Evolutionary conservation across 208 protist genomes (phyloP), one percentile per base, ranked within the genome.

Genomic region (Trichomonas vaginalis): DNA sequence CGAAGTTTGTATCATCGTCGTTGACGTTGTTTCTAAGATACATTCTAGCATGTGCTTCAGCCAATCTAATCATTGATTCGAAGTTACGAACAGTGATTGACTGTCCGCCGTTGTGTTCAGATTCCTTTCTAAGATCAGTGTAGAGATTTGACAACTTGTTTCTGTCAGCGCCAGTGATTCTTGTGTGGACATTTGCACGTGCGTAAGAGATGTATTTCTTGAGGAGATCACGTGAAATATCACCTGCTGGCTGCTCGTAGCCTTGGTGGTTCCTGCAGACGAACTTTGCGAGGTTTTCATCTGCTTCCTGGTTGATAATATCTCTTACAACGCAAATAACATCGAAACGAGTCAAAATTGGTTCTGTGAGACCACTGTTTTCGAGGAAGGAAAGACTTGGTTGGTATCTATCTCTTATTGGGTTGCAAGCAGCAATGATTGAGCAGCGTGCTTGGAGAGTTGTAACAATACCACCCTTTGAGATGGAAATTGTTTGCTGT

Each of bases 381-480:
- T 99, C 97, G 23, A 98, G 96, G 86, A 99, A 99, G 46, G 96
- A 95, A n/a, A 97, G 40, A 17, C 96, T 95, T 4, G 96, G 97
- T 96, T 99, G 98, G 97, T 99, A 99, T 80, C 98, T 98, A 37
- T 99, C 99, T 14, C 97, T 97, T 61, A 99, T 98, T 17, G 99
- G 99, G 96, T 99, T 99, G 35, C 99, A 99, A 4, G 99, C 99
- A 2, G 99, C 99, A 90, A 99, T 98, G 80, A 99, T 98, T 88
- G 98, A 95, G 88, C 98, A 98, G 23, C 98, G 96, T 32, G 98
- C 97, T 86, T 97, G 88, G 39, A 99, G 97, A n/a, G 98, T 99
- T n/a, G 99, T 99, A 17, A 99, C 98, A 96, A 99, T 99, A 96
- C 99, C 99, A 95, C 98, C 99, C 97, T 99, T 99, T 23, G 99